A percentile compares a stretch with the other conserved stretches of the same genome.
These are phyloP conservation scores for Avena eriantha DNA, from an alignment of 176 grass and related monocot genomes.

Conservation along the genomic window DNA sequence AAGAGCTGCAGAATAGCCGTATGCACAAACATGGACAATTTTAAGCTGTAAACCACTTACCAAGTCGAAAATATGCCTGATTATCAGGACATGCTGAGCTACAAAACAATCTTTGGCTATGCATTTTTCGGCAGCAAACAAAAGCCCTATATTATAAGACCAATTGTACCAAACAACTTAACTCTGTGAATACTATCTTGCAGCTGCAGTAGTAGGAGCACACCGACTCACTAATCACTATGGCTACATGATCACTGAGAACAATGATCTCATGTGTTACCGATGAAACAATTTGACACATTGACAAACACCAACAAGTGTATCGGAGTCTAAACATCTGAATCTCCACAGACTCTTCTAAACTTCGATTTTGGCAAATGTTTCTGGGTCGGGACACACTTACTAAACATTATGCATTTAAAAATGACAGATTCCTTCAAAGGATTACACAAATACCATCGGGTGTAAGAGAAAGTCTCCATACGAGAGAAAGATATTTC, in stretches of 20 bases:
- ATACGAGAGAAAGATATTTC: background rate
- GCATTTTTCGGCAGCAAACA: background rate
- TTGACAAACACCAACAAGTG: slow-evolving; percentile 22
- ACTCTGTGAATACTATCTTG: slow-evolving; percentile 12
- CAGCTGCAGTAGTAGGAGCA: slow-evolving; percentile 1
- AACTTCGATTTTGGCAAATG: background rate
- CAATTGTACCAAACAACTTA: background rate
- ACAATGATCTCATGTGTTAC: slow-evolving; percentile 28
- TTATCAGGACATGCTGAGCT: slow-evolving; percentile 11
- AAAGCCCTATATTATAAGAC: slow-evolving; percentile 28
- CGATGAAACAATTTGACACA: background rate
- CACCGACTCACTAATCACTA: background rate
- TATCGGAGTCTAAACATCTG: background rate
- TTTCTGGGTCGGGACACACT: background rate
- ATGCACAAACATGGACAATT: slow-evolving; percentile 5
- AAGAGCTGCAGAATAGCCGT: background rate
- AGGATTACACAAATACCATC: background rate
- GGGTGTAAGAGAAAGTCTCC: slow-evolving; percentile 7
- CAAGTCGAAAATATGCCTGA: background rate
- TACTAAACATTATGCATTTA: background rate
- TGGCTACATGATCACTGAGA: slow-evolving; percentile 3
- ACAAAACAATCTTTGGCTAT: background rate
- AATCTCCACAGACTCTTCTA: background rate
- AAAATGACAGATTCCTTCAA: slow-evolving; percentile 21
- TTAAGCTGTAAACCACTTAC: slow-evolving; percentile 13